phyloP scores from a whole-genome alignment of 495 filamentous ascomycete species.

The Annulohypoxylon maeteangense region DNA sequence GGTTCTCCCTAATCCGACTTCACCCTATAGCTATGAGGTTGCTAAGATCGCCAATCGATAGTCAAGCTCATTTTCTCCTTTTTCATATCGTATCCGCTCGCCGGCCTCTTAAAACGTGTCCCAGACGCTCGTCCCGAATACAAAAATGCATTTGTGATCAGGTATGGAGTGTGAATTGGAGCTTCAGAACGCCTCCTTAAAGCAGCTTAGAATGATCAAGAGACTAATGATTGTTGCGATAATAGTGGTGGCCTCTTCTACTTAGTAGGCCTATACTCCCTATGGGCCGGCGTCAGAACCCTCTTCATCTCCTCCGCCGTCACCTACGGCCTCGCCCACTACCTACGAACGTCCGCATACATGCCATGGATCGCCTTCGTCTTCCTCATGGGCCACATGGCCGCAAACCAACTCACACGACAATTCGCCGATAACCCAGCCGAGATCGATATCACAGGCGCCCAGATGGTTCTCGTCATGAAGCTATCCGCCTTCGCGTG shows the following conservation, averaged over 20 bases:
- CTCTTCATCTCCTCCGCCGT: conserved; percentile 80
- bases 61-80: conserved; percentile 95
- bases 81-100: conserved; percentile 91
- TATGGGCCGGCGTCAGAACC: conserved; percentile 88
- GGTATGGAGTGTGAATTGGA: conserved; percentile 64
- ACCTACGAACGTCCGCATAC: conserved; percentile 81
- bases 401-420: conserved; percentile 84
- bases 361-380: conserved; percentile 99
- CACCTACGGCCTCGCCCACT: conserved; percentile 84
- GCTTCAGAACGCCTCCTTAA: not conserved
- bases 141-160: conserved; percentile 90
- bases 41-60: conserved; percentile 49
- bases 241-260: conserved; percentile 74
- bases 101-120: conserved; percentile 87
- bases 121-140: conserved; percentile 84
- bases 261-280: conserved; percentile 90
- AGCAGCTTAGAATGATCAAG: not conserved
- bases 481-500: conserved; percentile 98
- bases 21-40: conserved; percentile 12
- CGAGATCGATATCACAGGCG: conserved; percentile 88
- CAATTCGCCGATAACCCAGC: conserved; percentile 73
- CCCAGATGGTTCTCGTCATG: conserved; percentile 99
- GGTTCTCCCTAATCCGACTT: conserved; percentile 10
- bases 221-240: conserved; percentile 20
- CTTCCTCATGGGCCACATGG: conserved; percentile 96